phyloP scores from a whole-genome alignment of 2,329 filamentous ascomycete species.

The Colletotrichum brevisporum region DNA sequence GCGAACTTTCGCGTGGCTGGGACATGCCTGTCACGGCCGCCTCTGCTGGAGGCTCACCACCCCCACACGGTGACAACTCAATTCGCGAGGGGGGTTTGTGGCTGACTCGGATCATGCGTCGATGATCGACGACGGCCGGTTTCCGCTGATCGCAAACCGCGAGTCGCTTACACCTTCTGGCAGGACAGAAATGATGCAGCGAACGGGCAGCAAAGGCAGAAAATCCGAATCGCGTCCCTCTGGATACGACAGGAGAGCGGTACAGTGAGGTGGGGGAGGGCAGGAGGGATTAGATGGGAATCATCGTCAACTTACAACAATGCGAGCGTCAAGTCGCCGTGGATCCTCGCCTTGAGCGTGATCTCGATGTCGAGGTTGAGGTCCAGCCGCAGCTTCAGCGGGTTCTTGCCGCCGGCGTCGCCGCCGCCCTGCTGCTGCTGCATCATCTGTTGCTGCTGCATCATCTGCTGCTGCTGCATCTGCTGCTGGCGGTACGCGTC shows the following conservation, averaged over 20 bases:
- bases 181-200: background rate
- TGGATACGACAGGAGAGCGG: too few relatives aligned
- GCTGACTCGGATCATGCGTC: background rate
- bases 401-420: slow-evolving; percentile 43
- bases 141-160: slow-evolving; percentile 10
- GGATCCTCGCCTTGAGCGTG: slow-evolving; percentile 83
- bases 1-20: slow-evolving; percentile 23
- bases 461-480: slow-evolving; percentile 43
- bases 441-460: slow-evolving; percentile 45
- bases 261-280: too few relatives aligned
- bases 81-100: too few relatives aligned
- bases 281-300: too few relatives aligned
- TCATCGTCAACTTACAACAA: slow-evolving; percentile 69
- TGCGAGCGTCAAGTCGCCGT: slow-evolving; percentile 81
- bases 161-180: background rate
- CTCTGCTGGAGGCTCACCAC: background rate
- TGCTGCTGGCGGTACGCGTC: slow-evolving; percentile 28
- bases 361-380: slow-evolving; percentile 86
- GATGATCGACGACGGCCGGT: background rate
- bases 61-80: background rate
- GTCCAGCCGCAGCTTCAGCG: slow-evolving; percentile 53
- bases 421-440: slow-evolving; percentile 46
- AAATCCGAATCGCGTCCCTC: slow-evolving; percentile 7
- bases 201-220: slow-evolving; percentile 18
- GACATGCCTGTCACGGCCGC: background rate